phyloP scores from a whole-genome alignment of 768 basidiomycete genomes.

The Calocybe gangraenosa region DNA sequence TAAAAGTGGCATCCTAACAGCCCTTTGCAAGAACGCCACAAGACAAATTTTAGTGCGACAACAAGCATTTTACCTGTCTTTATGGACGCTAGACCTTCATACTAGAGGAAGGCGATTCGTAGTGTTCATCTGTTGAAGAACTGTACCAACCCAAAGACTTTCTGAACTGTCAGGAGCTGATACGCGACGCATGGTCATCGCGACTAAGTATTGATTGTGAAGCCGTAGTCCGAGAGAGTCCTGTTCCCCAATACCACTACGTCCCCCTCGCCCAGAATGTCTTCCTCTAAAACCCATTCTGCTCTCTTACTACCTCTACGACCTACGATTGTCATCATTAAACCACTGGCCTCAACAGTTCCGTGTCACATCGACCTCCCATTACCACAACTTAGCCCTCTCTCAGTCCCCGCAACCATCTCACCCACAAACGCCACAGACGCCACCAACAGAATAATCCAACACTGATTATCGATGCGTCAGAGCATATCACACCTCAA shows the following conservation, averaged over 20 bases:
- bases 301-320: constrained; percentile 61
- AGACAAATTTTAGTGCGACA: too few species aligned
- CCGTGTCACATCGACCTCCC: constrained; percentile 20
- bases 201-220: constrained; percentile 23
- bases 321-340: constrained; percentile 34
- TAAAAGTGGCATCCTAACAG: too few species aligned
- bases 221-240: constrained; percentile 20
- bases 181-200: constrained; percentile 24
- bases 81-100: too few species aligned
- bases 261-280: constrained; percentile 61
- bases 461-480: constrained; percentile 33
- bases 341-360: constrained; percentile 16
- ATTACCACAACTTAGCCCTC: constrained; percentile 16
- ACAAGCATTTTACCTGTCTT: too few species aligned
- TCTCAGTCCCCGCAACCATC: constrained; percentile 7
- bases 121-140: constrained; percentile 31
- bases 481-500: constrained; percentile 41
- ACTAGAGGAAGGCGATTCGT: constrained; percentile 6
- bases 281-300: constrained; percentile 53
- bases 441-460: constrained; percentile 26
- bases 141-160: constrained; percentile 51
- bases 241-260: constrained; percentile 32
- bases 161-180: constrained; percentile 39
- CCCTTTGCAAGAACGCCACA: too few species aligned
- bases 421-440: constrained; percentile 6